Percentiles rank a stretch among this genome's conserved stretches.
phyloP scores from a whole-genome alignment of 2,329 filamentous ascomycete species.

The Penicillium sp. region DNA sequence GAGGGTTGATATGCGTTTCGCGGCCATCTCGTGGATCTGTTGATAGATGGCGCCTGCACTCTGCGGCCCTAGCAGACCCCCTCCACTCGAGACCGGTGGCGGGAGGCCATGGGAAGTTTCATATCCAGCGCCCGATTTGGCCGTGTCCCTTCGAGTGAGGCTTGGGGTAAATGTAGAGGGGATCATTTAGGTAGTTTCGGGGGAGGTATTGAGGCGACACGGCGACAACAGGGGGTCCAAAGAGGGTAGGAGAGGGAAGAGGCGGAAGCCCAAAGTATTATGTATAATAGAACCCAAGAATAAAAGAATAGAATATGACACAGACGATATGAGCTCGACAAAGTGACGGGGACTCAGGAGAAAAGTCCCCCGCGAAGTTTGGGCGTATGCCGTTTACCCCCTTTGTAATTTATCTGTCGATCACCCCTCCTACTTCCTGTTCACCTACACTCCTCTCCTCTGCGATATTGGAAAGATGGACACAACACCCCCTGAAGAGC shows the following conservation, averaged over 20 bases:
- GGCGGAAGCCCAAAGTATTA: too few species aligned
- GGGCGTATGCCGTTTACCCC: background rate
- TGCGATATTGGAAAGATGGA: conserved; percentile 10
- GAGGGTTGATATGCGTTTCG: conserved; percentile 90
- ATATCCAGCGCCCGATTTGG: conserved; percentile 33
- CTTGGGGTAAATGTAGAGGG: conserved; percentile 36
- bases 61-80: conserved; percentile 42
- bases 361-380: conserved; percentile 7
- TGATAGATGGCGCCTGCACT: conserved; percentile 61
- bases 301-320: background rate
- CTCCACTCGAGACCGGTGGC: conserved; percentile 33
- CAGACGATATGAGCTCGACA: background rate
- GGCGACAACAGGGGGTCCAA: background rate
- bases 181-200: conserved; percentile 28
- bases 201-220: background rate
- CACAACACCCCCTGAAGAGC: conserved; percentile 27
- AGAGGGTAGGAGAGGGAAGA: background rate
- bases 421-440: conserved; percentile 3
- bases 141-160: conserved; percentile 36
- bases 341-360: background rate
- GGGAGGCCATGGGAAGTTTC: conserved; percentile 25
- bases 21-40: conserved; percentile 78
- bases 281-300: background rate
- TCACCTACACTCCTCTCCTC: background rate
- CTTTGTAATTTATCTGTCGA: conserved; percentile 10